Evolutionary conservation across 768 basidiomycete genomes (phyloP).

Genomic region (Pseudohyphozyma bogoriensis): DNA sequence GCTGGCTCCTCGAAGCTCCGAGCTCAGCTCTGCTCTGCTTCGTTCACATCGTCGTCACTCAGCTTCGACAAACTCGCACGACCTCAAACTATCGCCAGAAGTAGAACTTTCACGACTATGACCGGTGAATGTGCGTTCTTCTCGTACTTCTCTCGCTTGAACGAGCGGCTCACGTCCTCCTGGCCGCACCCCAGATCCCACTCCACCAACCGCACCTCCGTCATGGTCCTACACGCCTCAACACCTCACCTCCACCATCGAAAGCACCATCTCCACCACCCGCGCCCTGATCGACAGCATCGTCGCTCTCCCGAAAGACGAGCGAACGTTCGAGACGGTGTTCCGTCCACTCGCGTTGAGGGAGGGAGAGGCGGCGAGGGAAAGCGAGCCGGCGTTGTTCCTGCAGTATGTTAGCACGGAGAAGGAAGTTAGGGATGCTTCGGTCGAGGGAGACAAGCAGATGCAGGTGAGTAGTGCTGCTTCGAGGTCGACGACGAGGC

Average conservation of each 20-base stretch:
- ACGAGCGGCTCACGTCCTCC: too few species aligned
- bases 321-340: slow-evolving; percentile 32
- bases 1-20: too few species aligned
- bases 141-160: too few species aligned
- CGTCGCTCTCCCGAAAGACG: slow-evolving; percentile 10
- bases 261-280: background rate
- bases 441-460: slow-evolving; percentile 61
- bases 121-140: too few species aligned
- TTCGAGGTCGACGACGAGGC: slow-evolving; percentile 37
- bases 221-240: slow-evolving; percentile 6
- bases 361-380: slow-evolving; percentile 11
- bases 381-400: slow-evolving; percentile 45
- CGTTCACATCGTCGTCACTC: too few species aligned
- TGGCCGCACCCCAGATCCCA: too few species aligned
- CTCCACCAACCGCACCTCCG: slow-evolving; percentile 11
- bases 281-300: slow-evolving; percentile 11
- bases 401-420: slow-evolving; percentile 70
- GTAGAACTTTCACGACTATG: too few species aligned
- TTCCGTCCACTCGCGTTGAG: slow-evolving; percentile 15
- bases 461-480: slow-evolving; percentile 39
- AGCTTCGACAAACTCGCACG: too few species aligned
- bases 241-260: background rate
- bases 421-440: slow-evolving; percentile 70
- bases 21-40: too few species aligned
- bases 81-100: too few species aligned